Base-by-base conservation (phyloP, 768 basidiomycete genomes). In the Kwoniella europaea region DNA sequence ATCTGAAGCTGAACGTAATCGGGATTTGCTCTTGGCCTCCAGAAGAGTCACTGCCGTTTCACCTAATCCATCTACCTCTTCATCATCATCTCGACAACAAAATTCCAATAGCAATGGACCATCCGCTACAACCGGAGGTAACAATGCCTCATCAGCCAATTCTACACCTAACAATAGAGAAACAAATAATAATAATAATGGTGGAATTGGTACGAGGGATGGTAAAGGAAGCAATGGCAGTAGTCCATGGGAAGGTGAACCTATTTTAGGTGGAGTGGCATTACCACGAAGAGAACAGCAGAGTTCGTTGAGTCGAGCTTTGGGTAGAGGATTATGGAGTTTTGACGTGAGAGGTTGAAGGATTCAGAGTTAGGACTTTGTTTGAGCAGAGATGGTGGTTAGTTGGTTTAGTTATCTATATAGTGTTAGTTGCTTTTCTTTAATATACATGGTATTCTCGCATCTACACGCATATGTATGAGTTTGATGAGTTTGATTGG, bases 21-120 rank as follows among this genome's bases (percentile, higher is more conserved):
- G 79, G 24, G 79, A 81, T 69, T 56, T 79, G 20, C 55, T 81
- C 5, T 63, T 81, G 35, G 78, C 78, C 35, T 72, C 70, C 24
- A 54, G 79, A 22, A 56, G 78, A 29, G 76, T 81, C n/a, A 46
- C 69, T 4, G 79, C 79, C 24, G 71, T 76, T 24, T 74, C 74
- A 6, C 79, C 79, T 12, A 72, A 74, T 41, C 67, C 73, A 65
- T 50, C 61, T 13, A 50, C 12, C 35, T 15, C 68, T 24, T 24
- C 41, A 4, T n/a, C 58, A 15, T 41, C 62, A 18, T 63, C 57
- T 41, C 35, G 35, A 35, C 35, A 35, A 35, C 35, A 35, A 7
- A 60, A 55, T 46, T 10, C 41, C 7, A 57, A 29, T 27, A 67
- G 35, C 35, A 35, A 58, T 52, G 59, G 59, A 4, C 18, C 63